phyloP scores from a whole-genome alignment of 371 early-diverging fungal genomes.

The Chytridiales sp. region DNA sequence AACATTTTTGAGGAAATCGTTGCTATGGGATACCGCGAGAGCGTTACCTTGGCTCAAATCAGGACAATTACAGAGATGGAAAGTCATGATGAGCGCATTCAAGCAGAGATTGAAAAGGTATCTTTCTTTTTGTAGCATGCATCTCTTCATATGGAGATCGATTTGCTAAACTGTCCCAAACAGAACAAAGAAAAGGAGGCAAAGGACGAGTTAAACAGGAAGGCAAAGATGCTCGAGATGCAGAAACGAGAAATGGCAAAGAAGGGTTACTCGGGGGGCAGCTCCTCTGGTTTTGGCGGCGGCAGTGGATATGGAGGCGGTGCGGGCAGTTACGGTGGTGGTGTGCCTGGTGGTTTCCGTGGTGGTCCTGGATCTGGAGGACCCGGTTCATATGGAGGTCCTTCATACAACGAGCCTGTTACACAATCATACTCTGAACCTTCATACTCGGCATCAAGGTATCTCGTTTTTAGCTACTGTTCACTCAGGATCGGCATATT shows the following conservation, averaged over 20 bases:
- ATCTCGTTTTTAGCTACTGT: neutral
- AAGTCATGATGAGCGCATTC: conserved; percentile 93
- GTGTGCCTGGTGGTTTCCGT: conserved; percentile 19
- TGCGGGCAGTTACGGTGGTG: no score
- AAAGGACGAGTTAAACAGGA: conserved; percentile 89
- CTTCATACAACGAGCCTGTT: neutral
- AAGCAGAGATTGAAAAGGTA: conserved; percentile 92
- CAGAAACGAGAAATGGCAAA: conserved; percentile 81
- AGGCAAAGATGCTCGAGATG: conserved; percentile 87
- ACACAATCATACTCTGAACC: conserved; percentile 7
- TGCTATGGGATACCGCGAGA: conserved; percentile 78
- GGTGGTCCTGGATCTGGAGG: conserved; percentile 10
- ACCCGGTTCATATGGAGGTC: neutral
- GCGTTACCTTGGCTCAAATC: conserved; percentile 81
- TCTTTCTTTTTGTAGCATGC: neutral
- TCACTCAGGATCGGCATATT: neutral
- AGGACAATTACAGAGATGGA: conserved; percentile 94
- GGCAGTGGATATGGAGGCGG: conserved; percentile 42
- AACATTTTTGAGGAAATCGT: conserved; percentile 96
- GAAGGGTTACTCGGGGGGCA: conserved; percentile 55
- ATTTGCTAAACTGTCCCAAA: conserved; percentile 5
- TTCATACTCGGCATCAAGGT: conserved; percentile 6
- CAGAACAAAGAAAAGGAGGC: conserved; percentile 96
- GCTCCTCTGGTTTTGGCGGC: conserved; percentile 29
- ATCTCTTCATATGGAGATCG: neutral